Evolutionary conservation across 2,329 filamentous ascomycete species (phyloP).

Genomic region (Fusarium abutilonis): DNA sequence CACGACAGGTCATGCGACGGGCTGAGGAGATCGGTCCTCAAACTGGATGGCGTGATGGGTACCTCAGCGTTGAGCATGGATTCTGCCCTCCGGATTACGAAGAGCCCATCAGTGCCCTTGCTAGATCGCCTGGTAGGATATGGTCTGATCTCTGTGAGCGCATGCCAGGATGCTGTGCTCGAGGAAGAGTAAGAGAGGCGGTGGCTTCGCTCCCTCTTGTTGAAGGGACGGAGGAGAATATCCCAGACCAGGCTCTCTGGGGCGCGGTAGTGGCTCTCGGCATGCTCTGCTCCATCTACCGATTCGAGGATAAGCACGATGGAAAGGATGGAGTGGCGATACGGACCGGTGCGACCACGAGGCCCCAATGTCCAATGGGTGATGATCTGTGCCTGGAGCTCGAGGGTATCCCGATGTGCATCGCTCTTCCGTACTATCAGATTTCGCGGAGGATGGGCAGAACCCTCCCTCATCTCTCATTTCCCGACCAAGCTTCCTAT

Average conservation of each 20-base stretch:
- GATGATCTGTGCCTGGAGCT: constrained; percentile 62
- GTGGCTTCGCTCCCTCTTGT: constrained; percentile 60
- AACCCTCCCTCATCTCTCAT: constrained; percentile 62
- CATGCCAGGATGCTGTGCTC: constrained; percentile 62
- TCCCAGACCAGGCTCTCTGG: constrained; percentile 64
- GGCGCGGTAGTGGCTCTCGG: constrained; percentile 62
- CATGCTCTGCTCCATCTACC: constrained; percentile 64
- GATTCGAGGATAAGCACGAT: constrained; percentile 63
- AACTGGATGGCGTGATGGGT: constrained; percentile 61
- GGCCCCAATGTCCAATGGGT: constrained; percentile 56
- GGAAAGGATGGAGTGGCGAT: constrained; percentile 60
- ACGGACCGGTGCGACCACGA: constrained; percentile 43
- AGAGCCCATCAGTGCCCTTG: constrained; percentile 55
- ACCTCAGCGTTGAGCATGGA: constrained; percentile 56
- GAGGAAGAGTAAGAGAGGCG: constrained; percentile 61
- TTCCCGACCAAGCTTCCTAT: constrained; percentile 64
- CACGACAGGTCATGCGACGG: constrained; percentile 62
- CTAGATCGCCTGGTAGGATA: constrained; percentile 61
- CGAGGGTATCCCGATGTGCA: constrained; percentile 58
- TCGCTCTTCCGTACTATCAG: constrained; percentile 61
- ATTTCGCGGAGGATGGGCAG: constrained; percentile 62
- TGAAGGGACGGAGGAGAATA: constrained; percentile 59
- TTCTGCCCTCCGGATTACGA: constrained; percentile 63
- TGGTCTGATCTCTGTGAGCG: constrained; percentile 65
- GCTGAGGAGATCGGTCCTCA: constrained; percentile 62